phyloP scores from a whole-genome alignment of 2,329 filamentous ascomycete species.

The Pochonia chlamydosporia region DNA sequence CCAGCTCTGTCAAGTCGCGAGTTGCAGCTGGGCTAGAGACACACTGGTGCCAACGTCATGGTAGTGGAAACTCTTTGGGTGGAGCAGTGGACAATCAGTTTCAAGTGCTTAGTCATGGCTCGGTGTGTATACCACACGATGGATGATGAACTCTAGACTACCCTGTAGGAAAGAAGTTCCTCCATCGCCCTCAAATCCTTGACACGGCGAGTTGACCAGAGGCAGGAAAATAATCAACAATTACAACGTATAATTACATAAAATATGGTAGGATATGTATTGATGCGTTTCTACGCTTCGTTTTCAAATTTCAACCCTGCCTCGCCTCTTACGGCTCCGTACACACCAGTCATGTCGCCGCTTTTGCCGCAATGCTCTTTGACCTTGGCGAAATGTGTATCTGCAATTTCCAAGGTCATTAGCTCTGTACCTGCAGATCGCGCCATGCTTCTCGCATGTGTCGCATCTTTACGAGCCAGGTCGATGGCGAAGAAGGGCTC shows the following conservation, averaged over 20 bases:
- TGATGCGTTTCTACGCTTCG: background rate
- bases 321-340: slow-evolving; percentile 72
- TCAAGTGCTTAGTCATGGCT: no score
- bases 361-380: slow-evolving; percentile 61
- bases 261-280: no score
- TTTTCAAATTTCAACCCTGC: slow-evolving; percentile 52
- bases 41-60: background rate
- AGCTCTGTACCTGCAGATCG: slow-evolving; percentile 55
- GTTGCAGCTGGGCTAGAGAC: background rate
- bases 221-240: no score
- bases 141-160: no score
- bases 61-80: no score
- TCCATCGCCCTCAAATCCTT: no score
- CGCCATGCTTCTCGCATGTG: slow-evolving; percentile 67
- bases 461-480: slow-evolving; percentile 74
- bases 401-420: slow-evolving; percentile 59
- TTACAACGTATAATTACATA: no score
- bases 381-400: slow-evolving; percentile 63
- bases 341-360: slow-evolving; percentile 78
- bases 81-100: no score
- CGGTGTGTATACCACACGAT: no score
- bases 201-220: no score
- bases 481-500: slow-evolving; percentile 81
- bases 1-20: background rate
- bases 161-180: no score